Percentiles rank a stretch among this genome's conserved stretches.
Conservation (phyloP, 176 grass and related monocot species). For the Chloris gayana region DNA sequence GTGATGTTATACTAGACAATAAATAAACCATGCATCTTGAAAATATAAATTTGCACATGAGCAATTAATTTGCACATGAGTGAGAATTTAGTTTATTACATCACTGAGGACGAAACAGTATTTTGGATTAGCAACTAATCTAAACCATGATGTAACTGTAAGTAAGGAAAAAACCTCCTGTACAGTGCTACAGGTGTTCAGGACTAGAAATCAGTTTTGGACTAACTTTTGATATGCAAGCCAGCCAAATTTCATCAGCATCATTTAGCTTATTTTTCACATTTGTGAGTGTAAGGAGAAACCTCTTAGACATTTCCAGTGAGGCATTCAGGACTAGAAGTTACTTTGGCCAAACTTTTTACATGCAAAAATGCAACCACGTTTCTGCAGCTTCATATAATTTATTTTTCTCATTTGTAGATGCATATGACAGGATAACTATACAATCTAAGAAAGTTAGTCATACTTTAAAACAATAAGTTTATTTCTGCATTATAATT, state of each 20-base stretch:
- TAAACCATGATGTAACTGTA: not conserved
- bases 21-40: constrained; percentile 16
- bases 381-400: not conserved
- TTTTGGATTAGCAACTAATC: not conserved
- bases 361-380: not conserved
- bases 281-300: not conserved
- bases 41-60: not conserved
- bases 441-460: not conserved
- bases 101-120: not conserved
- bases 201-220: not conserved
- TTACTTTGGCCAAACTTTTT: not conserved
- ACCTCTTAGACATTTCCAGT: not conserved
- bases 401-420: not conserved
- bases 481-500: not conserved
- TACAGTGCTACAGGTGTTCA: not conserved
- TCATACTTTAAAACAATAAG: not conserved
- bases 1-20: not conserved
- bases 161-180: not conserved
- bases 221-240: not conserved
- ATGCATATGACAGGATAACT: not conserved
- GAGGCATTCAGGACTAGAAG: not conserved
- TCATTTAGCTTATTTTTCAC: not conserved
- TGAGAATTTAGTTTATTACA: not conserved
- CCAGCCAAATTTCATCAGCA: not conserved
- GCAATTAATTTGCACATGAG: not conserved